A percentile compares a stretch with the other conserved stretches of the same genome.
These are phyloP conservation scores for Herpetomonas samuelpessoai DNA, from an alignment of 208 protist genomes.

Conservation along the genomic window DNA sequence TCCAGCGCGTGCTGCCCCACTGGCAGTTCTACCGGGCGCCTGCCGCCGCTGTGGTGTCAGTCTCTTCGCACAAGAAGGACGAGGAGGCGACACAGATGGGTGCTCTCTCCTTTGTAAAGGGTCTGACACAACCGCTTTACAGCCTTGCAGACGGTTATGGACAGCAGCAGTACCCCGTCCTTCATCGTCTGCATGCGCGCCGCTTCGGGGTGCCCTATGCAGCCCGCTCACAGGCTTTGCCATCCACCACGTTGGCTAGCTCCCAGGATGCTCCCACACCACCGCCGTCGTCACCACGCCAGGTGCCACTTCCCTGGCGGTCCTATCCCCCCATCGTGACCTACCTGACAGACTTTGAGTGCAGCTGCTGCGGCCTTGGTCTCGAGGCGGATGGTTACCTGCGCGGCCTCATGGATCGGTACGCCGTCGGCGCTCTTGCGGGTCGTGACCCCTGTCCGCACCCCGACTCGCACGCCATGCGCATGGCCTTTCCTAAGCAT, in stretches of 20 bases:
- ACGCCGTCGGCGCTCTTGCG: slow-evolving; percentile 7
- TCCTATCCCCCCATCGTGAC: slow-evolving; percentile 16
- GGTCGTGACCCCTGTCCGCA: not conserved
- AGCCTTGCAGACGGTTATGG: slow-evolving; percentile 6
- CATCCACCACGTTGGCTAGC: too few relatives aligned
- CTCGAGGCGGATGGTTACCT: slow-evolving; percentile 32
- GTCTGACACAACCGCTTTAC: too few relatives aligned
- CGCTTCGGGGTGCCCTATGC: slow-evolving; percentile 18
- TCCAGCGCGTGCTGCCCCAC: slow-evolving; percentile 14
- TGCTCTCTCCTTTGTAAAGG: too few relatives aligned
- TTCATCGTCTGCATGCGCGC: slow-evolving; percentile 13
- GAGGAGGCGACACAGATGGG: not conserved
- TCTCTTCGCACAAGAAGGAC: too few relatives aligned
- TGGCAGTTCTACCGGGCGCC: slow-evolving; percentile 29
- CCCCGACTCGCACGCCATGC: slow-evolving; percentile 6
- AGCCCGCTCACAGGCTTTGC: too few relatives aligned
- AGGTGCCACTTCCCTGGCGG: not conserved
- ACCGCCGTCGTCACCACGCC: too few relatives aligned
- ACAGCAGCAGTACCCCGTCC: not conserved
- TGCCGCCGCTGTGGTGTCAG: slow-evolving; percentile 23
- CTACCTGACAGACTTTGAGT: slow-evolving; percentile 24
- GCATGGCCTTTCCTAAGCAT: slow-evolving; percentile 7
- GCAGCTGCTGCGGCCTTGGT: slow-evolving; percentile 27
- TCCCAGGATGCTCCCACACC: too few relatives aligned
- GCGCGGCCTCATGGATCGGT: slow-evolving; percentile 35